These are phyloP conservation scores for Pseudocercospora ulei DNA, from an alignment of 2,329 filamentous ascomycete species.

Conservation along the genomic window DNA sequence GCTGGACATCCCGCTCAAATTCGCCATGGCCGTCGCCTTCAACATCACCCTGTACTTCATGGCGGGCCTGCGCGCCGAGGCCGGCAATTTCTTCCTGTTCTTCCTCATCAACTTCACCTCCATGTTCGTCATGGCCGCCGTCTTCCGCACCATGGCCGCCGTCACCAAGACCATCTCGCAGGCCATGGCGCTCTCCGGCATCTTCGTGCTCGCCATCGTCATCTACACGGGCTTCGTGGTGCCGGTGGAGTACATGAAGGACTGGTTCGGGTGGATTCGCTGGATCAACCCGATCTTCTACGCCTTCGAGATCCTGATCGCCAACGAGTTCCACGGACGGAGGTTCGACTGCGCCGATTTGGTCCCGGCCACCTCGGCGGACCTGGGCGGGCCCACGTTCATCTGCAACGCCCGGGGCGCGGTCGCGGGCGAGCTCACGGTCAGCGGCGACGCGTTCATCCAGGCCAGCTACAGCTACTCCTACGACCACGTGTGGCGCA, in stretches of 20 bases:
- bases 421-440: constrained; percentile 51
- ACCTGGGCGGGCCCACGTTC: constrained; percentile 62
- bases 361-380: constrained; percentile 60
- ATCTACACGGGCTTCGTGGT: constrained; percentile 76
- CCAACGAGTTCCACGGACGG: constrained; percentile 68
- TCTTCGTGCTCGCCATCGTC: constrained; percentile 73
- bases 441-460: constrained; percentile 62
- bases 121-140: constrained; percentile 57
- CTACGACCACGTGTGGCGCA: constrained; percentile 63
- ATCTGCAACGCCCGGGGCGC: constrained; percentile 73
- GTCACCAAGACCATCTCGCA: constrained; percentile 79
- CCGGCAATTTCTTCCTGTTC: constrained; percentile 69
- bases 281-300: constrained; percentile 67
- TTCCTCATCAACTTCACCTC: constrained; percentile 43
- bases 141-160: constrained; percentile 67
- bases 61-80: constrained; percentile 57
- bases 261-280: constrained; percentile 69
- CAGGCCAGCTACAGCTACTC: constrained; percentile 57
- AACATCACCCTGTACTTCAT: constrained; percentile 72
- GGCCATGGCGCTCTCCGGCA: constrained; percentile 65
- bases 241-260: constrained; percentile 63
- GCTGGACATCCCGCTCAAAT: constrained; percentile 60
- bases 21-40: constrained; percentile 61
- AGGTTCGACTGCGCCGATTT: constrained; percentile 60
- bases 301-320: constrained; percentile 68